Evolutionary conservation across 2,329 filamentous ascomycete species (phyloP).

Genomic region (Thermothelomyces thermophilus): DNA sequence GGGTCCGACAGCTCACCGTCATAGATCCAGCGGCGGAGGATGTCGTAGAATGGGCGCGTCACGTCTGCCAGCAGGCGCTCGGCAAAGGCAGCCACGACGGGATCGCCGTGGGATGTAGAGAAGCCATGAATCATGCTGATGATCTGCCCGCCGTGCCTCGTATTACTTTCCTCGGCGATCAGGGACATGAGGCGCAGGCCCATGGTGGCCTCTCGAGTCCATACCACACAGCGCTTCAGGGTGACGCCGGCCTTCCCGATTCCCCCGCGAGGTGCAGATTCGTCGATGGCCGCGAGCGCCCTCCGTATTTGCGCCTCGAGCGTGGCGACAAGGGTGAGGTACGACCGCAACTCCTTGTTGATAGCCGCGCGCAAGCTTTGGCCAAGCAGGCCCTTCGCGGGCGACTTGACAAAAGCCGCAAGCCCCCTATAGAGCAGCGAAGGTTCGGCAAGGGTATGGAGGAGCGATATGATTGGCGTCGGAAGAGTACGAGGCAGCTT

Average conservation of each 20-base stretch:
- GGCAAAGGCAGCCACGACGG: slow-evolving; percentile 87
- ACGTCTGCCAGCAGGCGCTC: slow-evolving; percentile 81
- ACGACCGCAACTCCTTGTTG: slow-evolving; percentile 75
- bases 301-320: slow-evolving; percentile 86
- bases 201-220: slow-evolving; percentile 96
- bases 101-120: slow-evolving; percentile 88
- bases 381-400: slow-evolving; percentile 75
- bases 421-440: slow-evolving; percentile 84
- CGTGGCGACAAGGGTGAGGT: slow-evolving; percentile 83
- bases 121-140: slow-evolving; percentile 92
- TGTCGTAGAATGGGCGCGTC: slow-evolving; percentile 92
- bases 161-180: slow-evolving; percentile 85
- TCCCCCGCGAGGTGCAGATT: slow-evolving; percentile 58
- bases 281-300: slow-evolving; percentile 68
- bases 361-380: slow-evolving; percentile 90
- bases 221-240: slow-evolving; percentile 89
- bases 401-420: slow-evolving; percentile 72
- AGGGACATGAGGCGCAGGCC: slow-evolving; percentile 86
- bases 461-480: slow-evolving; percentile 73
- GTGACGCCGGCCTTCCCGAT: slow-evolving; percentile 87
- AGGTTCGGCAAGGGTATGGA: slow-evolving; percentile 87
- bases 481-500: slow-evolving; percentile 75
- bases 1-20: slow-evolving; percentile 97
- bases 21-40: slow-evolving; percentile 95
- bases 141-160: slow-evolving; percentile 77